Percentiles rank a stretch among this genome's conserved stretches.
Conservation (phyloP, 805 yeast genomes). For the Isabelozyma heimii region DNA sequence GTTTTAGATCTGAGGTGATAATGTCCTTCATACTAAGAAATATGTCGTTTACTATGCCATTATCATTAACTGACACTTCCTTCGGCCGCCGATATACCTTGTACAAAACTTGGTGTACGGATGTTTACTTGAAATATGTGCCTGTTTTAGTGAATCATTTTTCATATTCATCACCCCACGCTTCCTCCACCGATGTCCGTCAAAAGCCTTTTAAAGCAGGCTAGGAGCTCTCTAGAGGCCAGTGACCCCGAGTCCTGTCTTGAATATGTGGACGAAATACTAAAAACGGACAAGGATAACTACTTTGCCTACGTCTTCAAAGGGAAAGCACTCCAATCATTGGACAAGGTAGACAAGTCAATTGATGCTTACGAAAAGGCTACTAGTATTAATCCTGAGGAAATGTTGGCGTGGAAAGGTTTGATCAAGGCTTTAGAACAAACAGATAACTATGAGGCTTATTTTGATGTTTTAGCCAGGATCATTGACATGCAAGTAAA, state of each 20-base stretch:
- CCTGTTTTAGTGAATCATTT: too few relatives aligned
- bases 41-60: too few relatives aligned
- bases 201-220: slow-evolving; percentile 28
- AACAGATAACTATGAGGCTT: slow-evolving; percentile 36
- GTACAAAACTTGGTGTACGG: too few relatives aligned
- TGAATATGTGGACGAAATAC: slow-evolving; percentile 51
- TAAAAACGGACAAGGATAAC: slow-evolving; percentile 53
- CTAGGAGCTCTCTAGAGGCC: slow-evolving; percentile 46
- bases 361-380: slow-evolving; percentile 47
- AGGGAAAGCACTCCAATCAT: slow-evolving; percentile 64
- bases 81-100: too few relatives aligned
- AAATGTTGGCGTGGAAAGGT: slow-evolving; percentile 81
- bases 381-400: slow-evolving; percentile 45
- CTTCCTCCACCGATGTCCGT: not conserved
- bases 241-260: slow-evolving; percentile 64
- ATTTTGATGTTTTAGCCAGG: slow-evolving; percentile 47
- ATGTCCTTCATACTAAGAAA: too few relatives aligned
- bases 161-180: not conserved
- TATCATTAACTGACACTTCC: too few relatives aligned
- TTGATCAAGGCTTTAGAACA: slow-evolving; percentile 46
- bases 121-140: too few relatives aligned
- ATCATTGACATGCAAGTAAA: slow-evolving; percentile 41
- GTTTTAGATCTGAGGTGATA: too few relatives aligned
- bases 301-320: slow-evolving; percentile 68
- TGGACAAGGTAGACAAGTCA: slow-evolving; percentile 39